Evolutionary conservation across 1,284 basidiomycete species (phyloP).

Genomic region (Ustilago hordei): DNA sequence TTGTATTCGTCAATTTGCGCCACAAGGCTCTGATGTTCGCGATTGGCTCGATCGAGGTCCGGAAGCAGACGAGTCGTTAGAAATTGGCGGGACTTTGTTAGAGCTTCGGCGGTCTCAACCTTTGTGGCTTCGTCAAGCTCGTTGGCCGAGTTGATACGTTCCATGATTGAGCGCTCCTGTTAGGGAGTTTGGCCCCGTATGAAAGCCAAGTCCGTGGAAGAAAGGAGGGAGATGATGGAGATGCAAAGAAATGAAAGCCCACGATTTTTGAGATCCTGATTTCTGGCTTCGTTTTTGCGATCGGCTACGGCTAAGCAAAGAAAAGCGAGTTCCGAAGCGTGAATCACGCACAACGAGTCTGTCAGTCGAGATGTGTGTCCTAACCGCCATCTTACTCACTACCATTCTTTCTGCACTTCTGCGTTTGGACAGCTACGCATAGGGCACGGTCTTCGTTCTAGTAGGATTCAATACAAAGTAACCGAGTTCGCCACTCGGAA

Average conservation of each 20-base stretch:
- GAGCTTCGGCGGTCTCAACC: slow-evolving; percentile 40
- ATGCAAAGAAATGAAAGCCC: background rate
- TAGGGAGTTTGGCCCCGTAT: no score
- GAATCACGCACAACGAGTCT: slow-evolving; percentile 6
- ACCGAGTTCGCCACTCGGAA: background rate
- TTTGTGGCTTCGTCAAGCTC: slow-evolving; percentile 48
- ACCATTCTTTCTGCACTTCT: background rate
- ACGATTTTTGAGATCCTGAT: slow-evolving; percentile 12
- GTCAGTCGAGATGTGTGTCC: background rate
- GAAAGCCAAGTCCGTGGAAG: background rate
- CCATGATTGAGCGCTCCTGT: slow-evolving; percentile 10
- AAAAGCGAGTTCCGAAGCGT: slow-evolving; percentile 10
- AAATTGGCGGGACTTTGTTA: slow-evolving; percentile 42
- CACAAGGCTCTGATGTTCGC: slow-evolving; percentile 32
- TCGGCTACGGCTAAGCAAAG: slow-evolving; percentile 20
- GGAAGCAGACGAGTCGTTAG: slow-evolving; percentile 43
- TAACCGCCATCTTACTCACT: background rate
- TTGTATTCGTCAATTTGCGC: slow-evolving; percentile 44
- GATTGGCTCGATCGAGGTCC: slow-evolving; percentile 44
- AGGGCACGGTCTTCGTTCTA: no score
- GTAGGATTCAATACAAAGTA: no score
- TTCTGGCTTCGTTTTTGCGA: background rate
- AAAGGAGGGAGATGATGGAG: slow-evolving; percentile 1
- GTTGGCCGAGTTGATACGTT: slow-evolving; percentile 30
- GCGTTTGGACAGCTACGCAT: background rate